Evolutionary conservation across 768 basidiomycete genomes (phyloP).

Genomic region (Crassisporium funariophilum): DNA sequence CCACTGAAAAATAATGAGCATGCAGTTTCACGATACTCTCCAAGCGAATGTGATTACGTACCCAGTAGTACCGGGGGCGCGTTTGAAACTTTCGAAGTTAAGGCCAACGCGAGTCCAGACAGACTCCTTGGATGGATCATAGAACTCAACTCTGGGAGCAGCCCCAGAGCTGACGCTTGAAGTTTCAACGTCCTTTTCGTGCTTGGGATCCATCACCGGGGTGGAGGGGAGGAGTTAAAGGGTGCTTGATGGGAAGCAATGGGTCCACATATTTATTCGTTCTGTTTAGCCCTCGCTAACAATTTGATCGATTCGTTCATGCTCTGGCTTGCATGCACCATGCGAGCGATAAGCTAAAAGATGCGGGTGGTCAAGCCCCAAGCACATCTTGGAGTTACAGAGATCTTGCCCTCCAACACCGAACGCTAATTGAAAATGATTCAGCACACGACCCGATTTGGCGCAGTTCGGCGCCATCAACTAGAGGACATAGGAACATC

Average conservation of each 20-base stretch:
- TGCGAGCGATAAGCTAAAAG: conserved; percentile 20
- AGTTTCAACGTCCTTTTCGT: conserved; percentile 35
- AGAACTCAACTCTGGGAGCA: conserved; percentile 37
- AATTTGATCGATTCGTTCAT: not conserved
- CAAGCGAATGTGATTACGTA: conserved; percentile 20
- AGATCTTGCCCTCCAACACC: conserved; percentile 7
- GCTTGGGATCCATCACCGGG: conserved; percentile 30
- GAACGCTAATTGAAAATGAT: conserved; percentile 10
- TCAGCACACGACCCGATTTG: conserved; percentile 3
- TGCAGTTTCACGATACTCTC: not conserved
- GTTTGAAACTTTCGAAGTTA: conserved; percentile 45
- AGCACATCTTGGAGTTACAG: conserved; percentile 7
- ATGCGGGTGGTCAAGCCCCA: conserved; percentile 2
- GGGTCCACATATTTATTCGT: conserved; percentile 18
- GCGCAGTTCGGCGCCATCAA: not conserved
- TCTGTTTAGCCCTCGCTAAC: conserved; percentile 6
- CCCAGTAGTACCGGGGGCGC: conserved; percentile 49
- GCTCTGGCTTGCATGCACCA: conserved; percentile 3
- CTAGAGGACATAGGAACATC: not conserved
- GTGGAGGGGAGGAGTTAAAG: conserved; percentile 6
- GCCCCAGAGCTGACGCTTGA: conserved; percentile 30
- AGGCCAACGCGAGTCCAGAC: conserved; percentile 47
- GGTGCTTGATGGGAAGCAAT: conserved; percentile 1
- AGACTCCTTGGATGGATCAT: conserved; percentile 50
- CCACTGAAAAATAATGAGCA: conserved; percentile 28